These are phyloP conservation scores for Candida yuanshanica DNA, from an alignment of 805 yeast species.

Conservation along the genomic window DNA sequence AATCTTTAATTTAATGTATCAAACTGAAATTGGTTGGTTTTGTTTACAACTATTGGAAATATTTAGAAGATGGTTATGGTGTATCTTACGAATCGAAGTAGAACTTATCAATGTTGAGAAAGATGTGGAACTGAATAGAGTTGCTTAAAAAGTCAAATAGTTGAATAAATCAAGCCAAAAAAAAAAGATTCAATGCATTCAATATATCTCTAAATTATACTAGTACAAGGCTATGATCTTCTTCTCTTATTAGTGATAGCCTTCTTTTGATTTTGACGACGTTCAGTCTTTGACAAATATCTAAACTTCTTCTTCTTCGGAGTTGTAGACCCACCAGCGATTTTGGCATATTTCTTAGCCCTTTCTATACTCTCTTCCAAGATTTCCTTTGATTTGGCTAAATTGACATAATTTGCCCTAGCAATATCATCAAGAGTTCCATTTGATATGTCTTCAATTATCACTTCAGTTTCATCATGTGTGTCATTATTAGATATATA, in stretches of 20 bases:
- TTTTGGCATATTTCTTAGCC: constrained; percentile 78
- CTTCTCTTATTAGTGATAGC: constrained; percentile 32
- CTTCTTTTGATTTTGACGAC: constrained; percentile 54
- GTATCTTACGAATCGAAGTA: constrained; percentile 74
- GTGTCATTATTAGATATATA: constrained; percentile 12
- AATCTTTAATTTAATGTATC: constrained; percentile 18
- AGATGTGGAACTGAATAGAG: constrained; percentile 23
- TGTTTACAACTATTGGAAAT: constrained; percentile 70
- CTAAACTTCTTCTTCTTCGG: constrained; percentile 76
- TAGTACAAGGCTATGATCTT: constrained; percentile 13
- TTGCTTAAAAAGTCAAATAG: too few species aligned
- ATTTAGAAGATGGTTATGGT: constrained; percentile 85
- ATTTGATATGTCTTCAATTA: constrained; percentile 42
- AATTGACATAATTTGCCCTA: constrained; percentile 63
- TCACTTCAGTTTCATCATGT: constrained; percentile 37
- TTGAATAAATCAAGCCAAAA: too few species aligned
- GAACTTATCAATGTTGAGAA: constrained; percentile 36
- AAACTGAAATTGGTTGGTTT: constrained; percentile 57
- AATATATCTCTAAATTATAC: too few species aligned
- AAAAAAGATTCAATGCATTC: too few species aligned
- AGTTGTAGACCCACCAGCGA: constrained; percentile 26
- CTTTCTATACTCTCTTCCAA: constrained; percentile 67
- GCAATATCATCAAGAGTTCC: constrained; percentile 56
- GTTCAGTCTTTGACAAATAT: constrained; percentile 76
- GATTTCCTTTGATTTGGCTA: constrained; percentile 61